Base-by-base conservation (phyloP, 129 eudicot species). In the Solidago caesia region DNA sequence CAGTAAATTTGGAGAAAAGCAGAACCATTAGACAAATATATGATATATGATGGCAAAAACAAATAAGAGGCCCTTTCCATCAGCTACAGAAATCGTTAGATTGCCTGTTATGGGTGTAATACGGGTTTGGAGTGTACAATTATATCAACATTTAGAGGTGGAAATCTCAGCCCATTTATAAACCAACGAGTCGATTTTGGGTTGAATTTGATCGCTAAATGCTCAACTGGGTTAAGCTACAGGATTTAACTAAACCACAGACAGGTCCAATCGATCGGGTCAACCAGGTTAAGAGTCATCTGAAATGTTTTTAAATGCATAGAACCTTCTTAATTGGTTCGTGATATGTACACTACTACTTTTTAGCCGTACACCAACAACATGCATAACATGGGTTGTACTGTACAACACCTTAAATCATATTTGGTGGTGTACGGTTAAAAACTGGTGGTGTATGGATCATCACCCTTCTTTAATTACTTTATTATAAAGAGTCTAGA, bases 231-330 rank as follows among this genome's bases (percentile, higher is more conserved):
- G 29, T 4, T 27, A 27, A 12, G 11, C 13, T 7, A 59, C 7
- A 60, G 6, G 27, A 25, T 10, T 25, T 60, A 60, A 60, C 66
- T 9, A 60, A 60, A 33, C 39, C 39, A 33, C 5, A 27, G 66
- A 60, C 11, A 6, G 10, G 66, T 60, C 44, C 26, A 60, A 60
- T 33, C 39, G 0, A 33, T 33, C 2, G n/a, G 14, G 43, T 60
- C n/a, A 60, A 60, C 7, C 66, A 0, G 66, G 66, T 60, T 60
- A 60, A 60, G 14, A 27, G 66, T 60, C 43, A 60, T 60, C 44
- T 5, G 43, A 26, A 9, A 60, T 60, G 66, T 27, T 10, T 4
- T 60, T 42, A 60, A 60, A 27, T 4, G 66, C 44, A 27, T 60
- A 60, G 27, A 60, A 25, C 44, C 44, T 21, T 21, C 44, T 21